Evolutionary conservation across 306 rosid species (phyloP), one percentile per base, ranked within the genome.

Genomic region (Rubus parviflorus): DNA sequence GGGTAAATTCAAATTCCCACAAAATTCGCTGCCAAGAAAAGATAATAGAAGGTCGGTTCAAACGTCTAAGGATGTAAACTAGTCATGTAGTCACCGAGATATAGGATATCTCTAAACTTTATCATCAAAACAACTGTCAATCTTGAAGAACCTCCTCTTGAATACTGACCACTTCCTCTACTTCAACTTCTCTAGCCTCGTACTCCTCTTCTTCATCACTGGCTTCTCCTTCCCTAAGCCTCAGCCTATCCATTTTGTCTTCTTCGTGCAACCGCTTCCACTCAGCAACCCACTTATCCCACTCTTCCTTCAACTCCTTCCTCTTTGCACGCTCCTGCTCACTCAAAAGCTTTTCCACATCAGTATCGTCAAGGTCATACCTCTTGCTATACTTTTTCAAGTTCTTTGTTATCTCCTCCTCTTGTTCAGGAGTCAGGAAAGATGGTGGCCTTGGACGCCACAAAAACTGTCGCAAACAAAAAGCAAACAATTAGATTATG

Each of bases 151-250:
- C 84, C 85, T 91, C 97, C 87, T 88, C 88, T 5, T 79, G 25
- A 0, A 82, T 89, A 41, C 81, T 79, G 3, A 93, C 37, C 19
- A 87, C 69, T 81, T 93, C 98, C 81, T 93, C 98, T 0, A 93
- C 92, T 70, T 91, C 96, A 0, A 93, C 84, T 64, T 91, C 97
- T 85, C 92, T 93, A 8, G 98, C 98, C 81, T 93, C 97, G 0
- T 91, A 93, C 80, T 94, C 98, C 73, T 91, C 98, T 65, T 94
- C 98, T 67, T 94, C 98, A 3, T 94, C 98, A 35, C 98, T 92
- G 5, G 86, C 97, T 74, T 94, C 98, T 5, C 98, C 98, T 0
- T 94, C 96, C 79, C 98, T 76, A 1, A 94, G 93, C 40, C 77
- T 70, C 82, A 85, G 83, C 81, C 98, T 78, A n/a, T 14, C 51